Evolutionary conservation across 768 basidiomycete species (phyloP).

Genomic region (Lactarius tabidus): DNA sequence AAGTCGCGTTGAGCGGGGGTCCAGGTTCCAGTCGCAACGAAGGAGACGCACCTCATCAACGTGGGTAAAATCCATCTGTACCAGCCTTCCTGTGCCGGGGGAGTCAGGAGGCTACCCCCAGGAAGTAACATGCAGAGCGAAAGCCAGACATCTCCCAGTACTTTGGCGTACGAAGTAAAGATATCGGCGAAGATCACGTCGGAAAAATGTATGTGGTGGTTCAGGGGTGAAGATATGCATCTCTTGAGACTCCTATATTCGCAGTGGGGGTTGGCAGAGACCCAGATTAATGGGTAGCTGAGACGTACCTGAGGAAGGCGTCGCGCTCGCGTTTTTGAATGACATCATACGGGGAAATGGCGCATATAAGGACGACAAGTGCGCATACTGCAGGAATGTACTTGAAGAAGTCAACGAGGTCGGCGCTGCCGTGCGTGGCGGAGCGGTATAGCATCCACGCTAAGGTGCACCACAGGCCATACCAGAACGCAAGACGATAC

Average conservation of each 20-base stretch:
- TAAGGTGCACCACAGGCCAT: slow-evolving; percentile 53
- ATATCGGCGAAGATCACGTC: slow-evolving; percentile 95
- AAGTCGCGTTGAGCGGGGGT: slow-evolving; percentile 19
- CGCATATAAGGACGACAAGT: slow-evolving; percentile 49
- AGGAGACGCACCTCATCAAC: slow-evolving; percentile 71
- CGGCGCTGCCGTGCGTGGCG: slow-evolving; percentile 52
- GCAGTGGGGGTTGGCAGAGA: slow-evolving; percentile 5
- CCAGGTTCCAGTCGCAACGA: background rate
- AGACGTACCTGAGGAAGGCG: slow-evolving; percentile 70
- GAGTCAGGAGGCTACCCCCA: slow-evolving; percentile 66
- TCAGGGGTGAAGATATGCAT: slow-evolving; percentile 63
- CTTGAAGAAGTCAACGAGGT: slow-evolving; percentile 68
- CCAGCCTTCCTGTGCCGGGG: slow-evolving; percentile 60
- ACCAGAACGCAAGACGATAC: slow-evolving; percentile 65
- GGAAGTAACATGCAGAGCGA: slow-evolving; percentile 83
- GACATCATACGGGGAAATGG: slow-evolving; percentile 66
- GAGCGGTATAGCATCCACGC: slow-evolving; percentile 70
- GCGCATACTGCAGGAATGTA: slow-evolving; percentile 69
- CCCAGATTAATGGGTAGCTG: slow-evolving; percentile 10
- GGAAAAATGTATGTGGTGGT: slow-evolving; percentile 71
- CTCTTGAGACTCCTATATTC: slow-evolving; percentile 60
- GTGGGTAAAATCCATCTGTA: slow-evolving; percentile 73
- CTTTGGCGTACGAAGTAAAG: slow-evolving; percentile 94
- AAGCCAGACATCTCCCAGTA: slow-evolving; percentile 91
- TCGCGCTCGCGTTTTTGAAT: slow-evolving; percentile 69